Conservation (phyloP, 1,139 yeast genomes). For the Geotrichum phurueaensis region DNA sequence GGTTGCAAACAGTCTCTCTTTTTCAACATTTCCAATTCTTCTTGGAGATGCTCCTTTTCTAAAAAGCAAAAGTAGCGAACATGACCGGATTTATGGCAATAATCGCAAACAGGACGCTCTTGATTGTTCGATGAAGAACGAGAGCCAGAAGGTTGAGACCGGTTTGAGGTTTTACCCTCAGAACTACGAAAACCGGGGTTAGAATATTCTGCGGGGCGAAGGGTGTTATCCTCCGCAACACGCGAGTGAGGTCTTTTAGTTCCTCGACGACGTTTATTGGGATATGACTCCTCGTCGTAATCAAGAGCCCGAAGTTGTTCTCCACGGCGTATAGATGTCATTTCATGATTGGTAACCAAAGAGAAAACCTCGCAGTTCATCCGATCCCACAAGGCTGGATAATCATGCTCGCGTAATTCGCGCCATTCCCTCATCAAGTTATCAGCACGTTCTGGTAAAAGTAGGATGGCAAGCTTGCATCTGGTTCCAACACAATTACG, state of each 20-base stretch:
- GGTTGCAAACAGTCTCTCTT: not conserved
- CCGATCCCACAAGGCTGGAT: not conserved
- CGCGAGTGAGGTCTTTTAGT: not conserved
- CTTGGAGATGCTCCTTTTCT: not conserved
- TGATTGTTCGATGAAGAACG: not conserved
- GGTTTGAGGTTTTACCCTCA: not conserved
- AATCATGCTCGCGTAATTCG: not conserved
- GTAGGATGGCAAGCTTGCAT: not conserved
- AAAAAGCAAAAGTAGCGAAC: not conserved
- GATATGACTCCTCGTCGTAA: not conserved
- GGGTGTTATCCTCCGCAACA: not conserved
- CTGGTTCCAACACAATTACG: not conserved
- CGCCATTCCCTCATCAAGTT: not conserved
- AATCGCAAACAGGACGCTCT: not conserved
- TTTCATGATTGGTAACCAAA: not conserved
- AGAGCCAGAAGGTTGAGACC: not conserved
- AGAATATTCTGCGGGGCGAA: not conserved
- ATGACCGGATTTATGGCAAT: not conserved
- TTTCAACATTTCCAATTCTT: not conserved
- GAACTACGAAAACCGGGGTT: not conserved
- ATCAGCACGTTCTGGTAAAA: not conserved
- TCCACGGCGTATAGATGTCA: not conserved
- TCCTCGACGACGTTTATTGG: not conserved
- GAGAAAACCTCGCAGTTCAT: not conserved
- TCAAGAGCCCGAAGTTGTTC: not conserved